These are phyloP conservation scores for Dittrichia graveolens DNA, from an alignment of 129 eudicot genomes.

Conservation along the genomic window DNA sequence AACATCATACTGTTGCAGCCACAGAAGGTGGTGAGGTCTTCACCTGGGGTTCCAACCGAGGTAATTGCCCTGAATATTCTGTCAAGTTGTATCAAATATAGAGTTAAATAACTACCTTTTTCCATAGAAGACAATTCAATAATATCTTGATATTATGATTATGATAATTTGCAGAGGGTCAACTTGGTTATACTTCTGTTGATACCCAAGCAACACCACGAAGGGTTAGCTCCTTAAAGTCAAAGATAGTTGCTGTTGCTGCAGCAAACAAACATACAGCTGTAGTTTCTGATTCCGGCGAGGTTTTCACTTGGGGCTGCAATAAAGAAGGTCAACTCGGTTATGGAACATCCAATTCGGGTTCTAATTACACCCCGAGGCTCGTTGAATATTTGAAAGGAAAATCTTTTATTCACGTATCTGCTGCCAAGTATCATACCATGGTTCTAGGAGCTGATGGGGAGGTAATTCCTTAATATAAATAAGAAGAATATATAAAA, in stretches of 20 bases:
- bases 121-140: not conserved
- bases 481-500: not conserved
- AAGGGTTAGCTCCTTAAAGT: slow-evolving; percentile 81
- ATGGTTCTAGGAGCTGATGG: slow-evolving; percentile 93
- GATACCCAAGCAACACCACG: slow-evolving; percentile 97
- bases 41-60: slow-evolving; percentile 99
- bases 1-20: slow-evolving; percentile 95
- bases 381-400: slow-evolving; percentile 92
- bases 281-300: slow-evolving; percentile 89
- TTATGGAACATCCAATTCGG: slow-evolving; percentile 96
- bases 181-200: slow-evolving; percentile 97
- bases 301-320: slow-evolving; percentile 98
- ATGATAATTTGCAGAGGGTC: slow-evolving; percentile 76
- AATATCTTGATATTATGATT: slow-evolving; percentile 7
- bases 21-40: slow-evolving; percentile 97
- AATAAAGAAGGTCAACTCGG: slow-evolving; percentile 99
- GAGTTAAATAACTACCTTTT: too few relatives aligned
- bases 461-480: slow-evolving; percentile 58
- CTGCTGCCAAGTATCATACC: slow-evolving; percentile 96
- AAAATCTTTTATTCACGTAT: slow-evolving; percentile 52
- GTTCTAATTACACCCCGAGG: slow-evolving; percentile 88
- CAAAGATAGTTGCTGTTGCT: slow-evolving; percentile 84
- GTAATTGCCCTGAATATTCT: slow-evolving; percentile 35
- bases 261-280: slow-evolving; percentile 99
- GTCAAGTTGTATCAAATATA: not conserved